Evolutionary conservation across 805 yeast genomes (phyloP).

Genomic region (Sugiyamaella smithiae): DNA sequence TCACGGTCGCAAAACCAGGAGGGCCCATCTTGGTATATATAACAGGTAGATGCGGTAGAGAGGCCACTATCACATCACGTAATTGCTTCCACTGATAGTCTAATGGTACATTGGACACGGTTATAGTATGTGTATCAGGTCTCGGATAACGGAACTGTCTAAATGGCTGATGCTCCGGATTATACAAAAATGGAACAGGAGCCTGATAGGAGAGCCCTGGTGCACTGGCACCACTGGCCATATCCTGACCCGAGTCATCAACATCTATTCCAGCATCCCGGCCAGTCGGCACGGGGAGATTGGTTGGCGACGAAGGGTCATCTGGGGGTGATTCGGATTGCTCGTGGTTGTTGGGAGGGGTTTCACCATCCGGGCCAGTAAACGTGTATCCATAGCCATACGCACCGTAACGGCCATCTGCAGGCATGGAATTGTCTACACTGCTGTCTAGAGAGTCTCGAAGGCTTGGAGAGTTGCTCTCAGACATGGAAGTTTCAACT

Average conservation of each 20-base stretch:
- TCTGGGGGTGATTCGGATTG: background rate
- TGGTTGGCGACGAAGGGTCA: background rate
- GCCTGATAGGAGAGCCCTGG: too few relatives aligned
- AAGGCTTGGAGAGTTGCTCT: background rate
- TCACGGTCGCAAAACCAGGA: conserved; percentile 19
- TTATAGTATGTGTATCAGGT: conserved; percentile 6
- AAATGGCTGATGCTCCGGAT: conserved; percentile 3
- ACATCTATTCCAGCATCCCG: too few relatives aligned
- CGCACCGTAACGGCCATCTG: background rate
- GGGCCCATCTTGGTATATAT: conserved; percentile 19
- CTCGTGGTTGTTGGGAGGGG: background rate
- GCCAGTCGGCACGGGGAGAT: background rate
- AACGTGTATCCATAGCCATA: background rate
- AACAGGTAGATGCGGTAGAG: conserved; percentile 16
- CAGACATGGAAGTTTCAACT: background rate
- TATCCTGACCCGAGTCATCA: too few relatives aligned
- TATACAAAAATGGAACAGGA: background rate
- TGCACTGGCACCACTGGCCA: background rate
- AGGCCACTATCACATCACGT: conserved; percentile 14
- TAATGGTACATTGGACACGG: conserved; percentile 17
- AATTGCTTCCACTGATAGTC: conserved; percentile 34
- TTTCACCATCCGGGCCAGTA: background rate
- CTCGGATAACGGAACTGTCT: conserved; percentile 3
- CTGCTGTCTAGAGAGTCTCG: too few relatives aligned
- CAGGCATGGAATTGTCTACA: background rate